Percentiles rank a stretch among this genome's conserved stretches.
These are phyloP conservation scores for Lodderomyces parapsilosis DNA, from an alignment of 1,139 yeast genomes.

Conservation along the genomic window DNA sequence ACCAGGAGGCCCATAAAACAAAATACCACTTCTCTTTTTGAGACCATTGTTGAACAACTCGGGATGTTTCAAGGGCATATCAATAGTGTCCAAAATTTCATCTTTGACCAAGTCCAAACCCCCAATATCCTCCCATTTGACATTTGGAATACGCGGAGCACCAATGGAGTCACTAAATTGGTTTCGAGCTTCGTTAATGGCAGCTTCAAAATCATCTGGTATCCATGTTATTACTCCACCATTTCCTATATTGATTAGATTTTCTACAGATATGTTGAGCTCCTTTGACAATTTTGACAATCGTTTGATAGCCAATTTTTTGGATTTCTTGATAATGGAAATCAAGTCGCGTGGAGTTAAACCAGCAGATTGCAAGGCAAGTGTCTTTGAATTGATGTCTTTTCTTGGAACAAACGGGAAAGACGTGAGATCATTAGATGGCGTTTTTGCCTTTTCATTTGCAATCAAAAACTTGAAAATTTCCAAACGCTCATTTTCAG, in stretches of 20 bases:
- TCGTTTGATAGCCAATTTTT: conserved; percentile 55
- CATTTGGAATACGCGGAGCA: conserved; percentile 94
- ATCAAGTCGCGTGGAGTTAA: conserved; percentile 80
- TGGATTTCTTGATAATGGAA: conserved; percentile 69
- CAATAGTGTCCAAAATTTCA: conserved; percentile 92
- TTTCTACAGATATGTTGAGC: conserved; percentile 19
- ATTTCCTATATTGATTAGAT: conserved; percentile 35
- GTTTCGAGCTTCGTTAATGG: conserved; percentile 80
- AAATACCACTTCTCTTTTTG: conserved; percentile 89
- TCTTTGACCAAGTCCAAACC: conserved; percentile 87
- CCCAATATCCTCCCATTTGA: conserved; percentile 94
- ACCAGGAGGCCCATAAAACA: conserved; percentile 98
- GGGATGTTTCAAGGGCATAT: conserved; percentile 92
- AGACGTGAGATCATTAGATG: conserved; percentile 10
- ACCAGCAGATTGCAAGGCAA: conserved; percentile 91
- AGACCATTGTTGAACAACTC: conserved; percentile 84
- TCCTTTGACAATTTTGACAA: conserved; percentile 27
- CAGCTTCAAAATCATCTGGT: conserved; percentile 65
- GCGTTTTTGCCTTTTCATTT: conserved; percentile 17
- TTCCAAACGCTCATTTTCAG: conserved; percentile 65
- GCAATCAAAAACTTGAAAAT: conserved; percentile 56
- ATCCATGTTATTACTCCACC: conserved; percentile 58
- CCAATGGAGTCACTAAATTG: conserved; percentile 94
- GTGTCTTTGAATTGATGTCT: conserved; percentile 57
- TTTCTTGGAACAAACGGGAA: conserved; percentile 29